Percentiles rank a stretch among this genome's conserved stretches.
These are phyloP conservation scores for Stagonosporopsis cucurbitacearum DNA, from an alignment of 2,329 filamentous ascomycete genomes.

Conservation along the genomic window DNA sequence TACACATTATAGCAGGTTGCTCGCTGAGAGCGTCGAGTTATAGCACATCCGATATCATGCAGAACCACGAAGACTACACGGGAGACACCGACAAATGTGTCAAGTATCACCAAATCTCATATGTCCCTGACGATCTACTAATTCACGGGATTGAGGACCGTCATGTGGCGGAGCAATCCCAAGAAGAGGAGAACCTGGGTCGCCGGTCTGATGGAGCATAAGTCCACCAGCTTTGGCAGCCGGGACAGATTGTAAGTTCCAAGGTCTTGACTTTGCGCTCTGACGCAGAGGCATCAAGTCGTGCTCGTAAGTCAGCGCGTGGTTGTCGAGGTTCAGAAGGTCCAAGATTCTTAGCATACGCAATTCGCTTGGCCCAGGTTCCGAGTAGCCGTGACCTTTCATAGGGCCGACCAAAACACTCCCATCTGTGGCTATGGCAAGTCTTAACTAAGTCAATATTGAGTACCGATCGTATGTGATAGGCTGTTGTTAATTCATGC, in stretches of 20 bases:
- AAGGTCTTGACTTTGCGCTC: background rate
- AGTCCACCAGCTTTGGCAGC: background rate
- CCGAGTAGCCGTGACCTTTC: slow-evolving; percentile 1
- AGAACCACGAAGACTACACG: background rate
- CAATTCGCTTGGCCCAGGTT: slow-evolving; percentile 11
- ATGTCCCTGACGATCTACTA: background rate
- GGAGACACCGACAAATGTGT: background rate
- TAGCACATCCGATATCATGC: background rate
- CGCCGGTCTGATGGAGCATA: background rate
- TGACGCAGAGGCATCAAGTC: background rate
- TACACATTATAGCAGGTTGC: background rate
- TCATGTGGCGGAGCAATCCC: background rate
- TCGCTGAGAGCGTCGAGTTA: background rate
- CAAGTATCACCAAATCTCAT: background rate
- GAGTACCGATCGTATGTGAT: background rate
- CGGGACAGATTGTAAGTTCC: background rate
- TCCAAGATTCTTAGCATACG: slow-evolving; percentile 16
- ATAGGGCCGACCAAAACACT: background rate
- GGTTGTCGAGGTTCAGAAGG: background rate
- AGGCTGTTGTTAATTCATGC: background rate
- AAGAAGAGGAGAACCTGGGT: background rate
- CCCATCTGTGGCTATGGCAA: background rate
- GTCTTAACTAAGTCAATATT: background rate
- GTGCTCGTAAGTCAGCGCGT: background rate
- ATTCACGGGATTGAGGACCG: background rate